Conservation (phyloP, 2,329 filamentous ascomycete genomes). For the Sporothrix variecibatus region DNA sequence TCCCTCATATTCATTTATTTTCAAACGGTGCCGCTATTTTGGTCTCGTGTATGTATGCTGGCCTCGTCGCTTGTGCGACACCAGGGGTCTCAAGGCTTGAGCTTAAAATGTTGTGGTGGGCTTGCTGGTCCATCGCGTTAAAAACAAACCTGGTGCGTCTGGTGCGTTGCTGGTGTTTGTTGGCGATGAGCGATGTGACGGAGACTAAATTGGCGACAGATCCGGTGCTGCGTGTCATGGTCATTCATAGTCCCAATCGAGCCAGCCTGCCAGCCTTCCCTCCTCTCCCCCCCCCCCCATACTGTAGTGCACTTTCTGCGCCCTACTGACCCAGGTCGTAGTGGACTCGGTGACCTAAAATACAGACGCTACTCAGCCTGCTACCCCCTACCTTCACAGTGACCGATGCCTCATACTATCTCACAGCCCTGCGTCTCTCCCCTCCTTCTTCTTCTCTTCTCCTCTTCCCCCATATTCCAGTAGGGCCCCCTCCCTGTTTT, state of each 20-base stretch:
- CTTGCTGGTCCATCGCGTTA: not conserved
- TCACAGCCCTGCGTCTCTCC: not conserved
- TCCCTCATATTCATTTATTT: not conserved
- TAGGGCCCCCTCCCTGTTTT: not conserved
- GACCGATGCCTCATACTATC: not conserved
- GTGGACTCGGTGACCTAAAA: not conserved
- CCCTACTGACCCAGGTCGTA: not conserved
- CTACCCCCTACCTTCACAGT: not conserved
- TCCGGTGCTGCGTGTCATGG: conserved; percentile 14
- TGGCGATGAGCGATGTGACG: conserved; percentile 21
- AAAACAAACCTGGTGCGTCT: not conserved
- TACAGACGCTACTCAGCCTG: not conserved
- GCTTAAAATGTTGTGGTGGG: conserved; percentile 4
- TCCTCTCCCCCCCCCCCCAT: not conserved
- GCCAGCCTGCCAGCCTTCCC: not conserved
- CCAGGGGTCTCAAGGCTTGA: conserved; percentile 18
- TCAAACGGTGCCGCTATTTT: not conserved
- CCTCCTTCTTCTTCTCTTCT: not conserved
- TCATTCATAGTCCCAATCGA: not conserved
- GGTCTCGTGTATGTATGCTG: not conserved
- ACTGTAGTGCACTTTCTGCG: not conserved
- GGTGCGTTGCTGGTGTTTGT: not conserved
- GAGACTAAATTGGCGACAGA: conserved; percentile 23
- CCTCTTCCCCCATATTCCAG: conserved; percentile 10
- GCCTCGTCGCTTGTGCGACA: conserved; percentile 6